Base-by-base conservation (phyloP, 192 early-diverging fungal species). In the Backusella psychrophila region DNA sequence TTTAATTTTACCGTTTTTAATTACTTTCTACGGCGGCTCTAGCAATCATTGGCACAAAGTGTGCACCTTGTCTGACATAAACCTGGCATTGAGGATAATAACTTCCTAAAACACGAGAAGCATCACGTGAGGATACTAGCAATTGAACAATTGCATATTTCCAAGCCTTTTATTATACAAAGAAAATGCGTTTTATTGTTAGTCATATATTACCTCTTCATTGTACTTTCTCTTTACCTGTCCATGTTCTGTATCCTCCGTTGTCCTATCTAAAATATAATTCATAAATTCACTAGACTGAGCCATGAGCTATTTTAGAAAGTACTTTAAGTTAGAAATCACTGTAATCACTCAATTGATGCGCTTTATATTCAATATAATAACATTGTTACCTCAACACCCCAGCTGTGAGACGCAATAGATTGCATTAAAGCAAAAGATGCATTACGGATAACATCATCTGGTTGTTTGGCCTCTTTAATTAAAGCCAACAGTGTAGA, bases 61-160 rank as follows among this genome's bases (percentile, higher is more conserved):
- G 83, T 42, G 82, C 77, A 21, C 84, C 84, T 52, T 85, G 77
- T 33, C 75, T 63, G 4, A 81, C 39, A 78, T 85, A 85, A 68
- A 68, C 21, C n/a, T 46, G 41, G 19, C 81, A 52, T 46, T 71
- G 56, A 26, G 76, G 44, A 52, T 81, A 59, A 35, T 75, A 63
- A 12, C 68, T 68, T 15, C 72, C 82, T 35, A 81, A 66, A 26
- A 67, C 42, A n/a, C 8, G 21, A n/a, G 38, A 68, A 6, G 72
- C 35, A 49, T 79, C 75, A 7, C 59, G 35, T 36, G 72, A 46
- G 4, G 69, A n/a, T 11, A 41, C 44, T 6, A 85, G 39, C 4
- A 72, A 56, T 72, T 81, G 53, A 39, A 85, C 69, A 12, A 85
- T 78, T 0, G 77, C 44, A 70, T 73, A 85, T 69, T 83, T 85